phyloP scores from a whole-genome alignment of 2,329 filamentous ascomycete genomes.

The Tolypocladium amazonense region DNA sequence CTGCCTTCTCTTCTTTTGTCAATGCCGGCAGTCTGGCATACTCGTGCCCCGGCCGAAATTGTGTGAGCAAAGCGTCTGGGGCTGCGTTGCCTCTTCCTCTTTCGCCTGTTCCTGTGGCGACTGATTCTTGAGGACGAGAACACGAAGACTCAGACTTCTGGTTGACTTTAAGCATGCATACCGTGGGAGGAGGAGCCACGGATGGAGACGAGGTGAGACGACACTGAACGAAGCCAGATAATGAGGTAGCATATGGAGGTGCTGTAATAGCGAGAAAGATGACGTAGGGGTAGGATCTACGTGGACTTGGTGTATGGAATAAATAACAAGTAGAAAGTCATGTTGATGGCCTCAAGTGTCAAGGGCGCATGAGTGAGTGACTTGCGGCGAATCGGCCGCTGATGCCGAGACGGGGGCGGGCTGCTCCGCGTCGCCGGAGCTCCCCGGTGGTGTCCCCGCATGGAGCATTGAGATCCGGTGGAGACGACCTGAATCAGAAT shows the following conservation, averaged over 20 bases:
- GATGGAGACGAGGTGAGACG: slow-evolving; percentile 7
- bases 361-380: neutral
- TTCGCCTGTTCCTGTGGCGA: neutral
- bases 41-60: neutral
- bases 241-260: neutral
- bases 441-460: neutral
- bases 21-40: neutral
- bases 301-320: neutral
- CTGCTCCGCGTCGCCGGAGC: neutral
- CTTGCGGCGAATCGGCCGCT: neutral
- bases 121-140: neutral
- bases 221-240: neutral
- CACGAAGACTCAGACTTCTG: neutral
- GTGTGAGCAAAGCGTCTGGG: neutral
- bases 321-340: neutral
- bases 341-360: neutral
- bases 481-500: neutral
- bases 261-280: neutral
- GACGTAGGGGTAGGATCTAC: neutral
- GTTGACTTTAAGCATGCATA: neutral
- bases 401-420: neutral
- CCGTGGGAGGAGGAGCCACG: neutral
- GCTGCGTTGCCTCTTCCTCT: neutral
- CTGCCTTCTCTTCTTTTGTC: neutral
- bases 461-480: neutral